Base-by-base conservation (phyloP, 495 filamentous ascomycete genomes). In the Amorphotheca resinae region DNA sequence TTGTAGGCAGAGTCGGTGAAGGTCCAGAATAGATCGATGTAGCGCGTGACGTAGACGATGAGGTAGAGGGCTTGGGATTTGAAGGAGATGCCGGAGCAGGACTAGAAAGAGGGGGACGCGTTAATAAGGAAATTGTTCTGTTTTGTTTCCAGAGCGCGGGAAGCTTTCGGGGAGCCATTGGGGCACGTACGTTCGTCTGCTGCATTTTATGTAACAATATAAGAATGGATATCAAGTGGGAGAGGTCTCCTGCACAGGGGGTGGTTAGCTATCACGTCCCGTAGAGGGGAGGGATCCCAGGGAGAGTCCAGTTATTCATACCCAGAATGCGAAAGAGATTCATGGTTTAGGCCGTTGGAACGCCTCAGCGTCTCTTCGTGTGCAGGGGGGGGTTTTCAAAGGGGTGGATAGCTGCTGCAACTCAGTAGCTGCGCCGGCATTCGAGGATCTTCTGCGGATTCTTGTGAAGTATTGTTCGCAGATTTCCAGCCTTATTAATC, bases 161-260 rank as follows among this genome's bases (percentile, higher is more conserved):
- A n/a, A n/a, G n/a, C n/a, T n/a, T n/a, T n/a, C n/a, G 11, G 25
- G 25, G 11, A 5, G 5, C 5, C 25, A 14, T 11, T 32, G 26
- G 20, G 23, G 18, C 11, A 60, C 72, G 43, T 69, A 95, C 89
- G 59, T 82, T 89, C 25, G 87, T 82, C 52, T 79, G 78, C 54
- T 77, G 79, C 83, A 98, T 98, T 70, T 98, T 98, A 56, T 87
- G 84, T 32, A 98, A 67, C 23, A 98, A 76, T 44, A 98, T 95
- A 48, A 94, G 68, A 59, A 98, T 93, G 28, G 93, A 96, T 28
- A 84, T 71, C 50, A 96, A 67, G 69, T 98, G 91, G 66, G 86
- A 95, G 53, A 98, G 76, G 69, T 98, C 91, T 55, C 75, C 88
- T 94, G 53, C 51, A 36, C 6, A 18, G 38, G 45, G 32, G 16